Evolutionary conservation across 2,329 filamentous ascomycete species (phyloP), one percentile per base, ranked within the genome.

Genomic region (Lachnellula arida): DNA sequence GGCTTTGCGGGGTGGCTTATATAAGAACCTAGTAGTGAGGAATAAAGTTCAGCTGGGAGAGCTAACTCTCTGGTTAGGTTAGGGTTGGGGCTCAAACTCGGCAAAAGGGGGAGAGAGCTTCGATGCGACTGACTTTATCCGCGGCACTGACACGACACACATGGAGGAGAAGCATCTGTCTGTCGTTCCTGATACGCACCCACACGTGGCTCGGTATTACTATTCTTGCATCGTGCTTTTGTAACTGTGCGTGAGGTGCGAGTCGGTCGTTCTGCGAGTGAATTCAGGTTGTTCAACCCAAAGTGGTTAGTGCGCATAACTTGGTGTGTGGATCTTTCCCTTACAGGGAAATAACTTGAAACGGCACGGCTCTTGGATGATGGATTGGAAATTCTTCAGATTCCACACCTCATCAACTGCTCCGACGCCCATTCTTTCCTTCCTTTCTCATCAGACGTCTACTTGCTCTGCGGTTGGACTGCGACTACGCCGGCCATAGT

Each of bases 401-500:
- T 15, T 17, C 37, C 5, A 17, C 37, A 40, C 15, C 37, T 39
- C 12, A 2, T 39, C 37, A 17, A 40, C 14, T 15, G n/a, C 15
- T 15, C 37, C 37, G 37, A 40, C 37, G 15, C 9, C 42, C 49
- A 8, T 23, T 44, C 49, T 17, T 42, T 32, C 17, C 17, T 46
- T 56, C 34, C 48, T 50, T 56, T 53, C 49, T 40, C 22, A 22
- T 37, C 44, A 14, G 15, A 47, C 44, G 25, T 47, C 46, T 43
- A 47, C 46, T 12, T 32, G 11, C 28, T 11, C 28, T 32, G 28
- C 28, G 28, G 28, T 32, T 32, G 28, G 9, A 32, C 28, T 49
- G 53, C 60, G 60, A 62, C 60, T 60, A 63, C 60, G 58, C 61
- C 54, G 61, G 60, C 44, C 61, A 57, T 62, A 60, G 56, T 60